Base-by-base conservation (phyloP, 2,329 filamentous ascomycete species). In the Cladosporium oxysporum region DNA sequence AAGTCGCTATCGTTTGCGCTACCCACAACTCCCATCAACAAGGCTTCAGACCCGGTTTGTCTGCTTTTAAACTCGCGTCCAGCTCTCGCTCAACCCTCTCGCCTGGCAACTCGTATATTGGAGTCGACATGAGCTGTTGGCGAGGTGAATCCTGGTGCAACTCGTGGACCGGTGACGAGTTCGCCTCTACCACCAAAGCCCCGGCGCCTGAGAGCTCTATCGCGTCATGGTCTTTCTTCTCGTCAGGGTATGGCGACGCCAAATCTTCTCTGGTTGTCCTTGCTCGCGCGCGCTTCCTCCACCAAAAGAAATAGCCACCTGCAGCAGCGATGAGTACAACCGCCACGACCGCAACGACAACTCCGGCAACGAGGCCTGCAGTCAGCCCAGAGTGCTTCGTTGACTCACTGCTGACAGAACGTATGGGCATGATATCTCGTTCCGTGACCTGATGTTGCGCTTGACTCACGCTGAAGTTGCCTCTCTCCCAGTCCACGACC, bases 401-500 rank as follows among this genome's bases (percentile, higher is more conserved):
- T 59, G 37, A 11, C n/a, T 49, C 21, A 6, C 31, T 21, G 28
- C 33, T 26, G n/a, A 33, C n/a, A 11, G 53, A 23, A 41, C 26
- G 37, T 55, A 65, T 65, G 14, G 62, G 41, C 16, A 59, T 29
- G 11, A 65, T 50, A 18, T 52, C 23, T 31, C 23, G 49, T 14
- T 31, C 53, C 21, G 28, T 50, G 10, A 41, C 33, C 10, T 41
- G 37, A 28, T 65, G 62, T 10, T 18, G 49, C 11, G 21, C 26
- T 21, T 50, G 62, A 11, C 62, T 29, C 3, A 65, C 66, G 29
- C 71, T 76, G 67, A 76, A 76, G 28, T 73, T 74, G 18, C 66
- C 57, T 18, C 69, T 67, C 35, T 75, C 78, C 63, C 78, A 79
- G 53, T 81, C 76, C 0, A 75, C 76, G 5, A 77, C 73, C 8